Conservation (phyloP, 106 monocot genomes). For the Dendrobium huoshanense region DNA sequence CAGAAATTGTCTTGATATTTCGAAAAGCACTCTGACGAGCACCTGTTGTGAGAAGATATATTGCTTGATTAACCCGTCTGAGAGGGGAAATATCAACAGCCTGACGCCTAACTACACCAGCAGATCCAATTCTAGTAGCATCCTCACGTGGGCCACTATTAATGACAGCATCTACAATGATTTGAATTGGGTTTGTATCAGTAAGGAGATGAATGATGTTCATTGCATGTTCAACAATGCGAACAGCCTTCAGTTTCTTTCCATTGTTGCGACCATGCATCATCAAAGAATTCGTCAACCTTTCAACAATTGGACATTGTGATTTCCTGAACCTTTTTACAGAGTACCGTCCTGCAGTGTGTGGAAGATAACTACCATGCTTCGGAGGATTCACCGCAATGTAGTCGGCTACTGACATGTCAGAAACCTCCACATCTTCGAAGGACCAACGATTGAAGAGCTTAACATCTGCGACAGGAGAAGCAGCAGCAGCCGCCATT, state of each 20-base stretch:
- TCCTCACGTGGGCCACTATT: conserved; percentile 63
- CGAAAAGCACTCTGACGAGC: conserved; percentile 50
- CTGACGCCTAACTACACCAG: no score
- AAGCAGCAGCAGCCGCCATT: neutral
- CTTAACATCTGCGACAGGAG: conserved; percentile 18
- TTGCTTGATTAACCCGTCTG: conserved; percentile 15
- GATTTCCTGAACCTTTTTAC: conserved; percentile 50
- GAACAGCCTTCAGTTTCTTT: conserved; percentile 54
- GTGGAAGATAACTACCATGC: conserved; percentile 50
- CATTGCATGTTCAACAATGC: conserved; percentile 56
- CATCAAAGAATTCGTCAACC: conserved; percentile 64
- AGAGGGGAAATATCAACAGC: no score
- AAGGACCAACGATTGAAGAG: conserved; percentile 37
- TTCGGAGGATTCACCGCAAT: conserved; percentile 33
- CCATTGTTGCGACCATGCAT: conserved; percentile 73
- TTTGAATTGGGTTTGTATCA: conserved; percentile 49
- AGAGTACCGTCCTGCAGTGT: conserved; percentile 58
- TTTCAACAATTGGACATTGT: conserved; percentile 57
- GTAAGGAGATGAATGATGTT: conserved; percentile 58
- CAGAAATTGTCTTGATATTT: conserved; percentile 55
- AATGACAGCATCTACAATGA: conserved; percentile 48
- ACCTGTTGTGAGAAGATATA: conserved; percentile 50
- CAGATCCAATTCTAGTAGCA: conserved; percentile 23
- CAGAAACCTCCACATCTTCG: conserved; percentile 31
- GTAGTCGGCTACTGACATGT: conserved; percentile 46